Evolutionary conservation across 148 eudicot species (phyloP).

Genomic region (Silene uniflora): DNA sequence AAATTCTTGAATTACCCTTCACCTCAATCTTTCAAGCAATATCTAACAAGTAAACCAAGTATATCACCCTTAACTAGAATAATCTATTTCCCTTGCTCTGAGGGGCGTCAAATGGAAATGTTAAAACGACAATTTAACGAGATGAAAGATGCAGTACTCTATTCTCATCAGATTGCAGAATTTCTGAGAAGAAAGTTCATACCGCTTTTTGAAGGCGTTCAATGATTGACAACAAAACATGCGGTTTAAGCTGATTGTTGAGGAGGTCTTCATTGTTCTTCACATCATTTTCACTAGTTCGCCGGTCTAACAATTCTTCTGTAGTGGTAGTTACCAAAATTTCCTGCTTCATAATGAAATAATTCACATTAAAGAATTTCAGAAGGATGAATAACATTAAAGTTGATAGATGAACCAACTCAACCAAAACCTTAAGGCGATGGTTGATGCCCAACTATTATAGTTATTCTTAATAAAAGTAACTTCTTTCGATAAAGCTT

Average conservation of each 20-base stretch:
- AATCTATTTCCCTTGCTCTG: too few relatives aligned
- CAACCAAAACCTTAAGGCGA: too few relatives aligned
- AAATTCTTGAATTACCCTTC: too few relatives aligned
- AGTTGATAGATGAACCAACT: too few relatives aligned
- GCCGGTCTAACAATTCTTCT: slow-evolving; percentile 27
- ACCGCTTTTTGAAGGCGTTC: slow-evolving; percentile 85
- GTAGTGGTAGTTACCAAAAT: slow-evolving; percentile 24
- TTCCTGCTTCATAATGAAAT: slow-evolving; percentile 35
- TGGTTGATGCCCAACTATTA: too few relatives aligned
- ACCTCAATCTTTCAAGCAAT: too few relatives aligned
- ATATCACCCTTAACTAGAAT: too few relatives aligned
- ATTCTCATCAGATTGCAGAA: background rate
- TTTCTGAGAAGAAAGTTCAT: slow-evolving; percentile 11
- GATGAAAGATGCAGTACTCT: background rate
- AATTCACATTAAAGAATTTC: background rate
- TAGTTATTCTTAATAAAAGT: too few relatives aligned
- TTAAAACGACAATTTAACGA: too few relatives aligned
- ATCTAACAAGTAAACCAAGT: too few relatives aligned
- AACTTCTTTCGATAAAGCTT: background rate
- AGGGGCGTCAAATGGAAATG: too few relatives aligned
- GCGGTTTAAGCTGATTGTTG: slow-evolving; percentile 39
- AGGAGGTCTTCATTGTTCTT: slow-evolving; percentile 30
- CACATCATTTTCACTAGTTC: slow-evolving; percentile 20
- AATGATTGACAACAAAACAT: slow-evolving; percentile 63
- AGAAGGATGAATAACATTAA: background rate